Evolutionary conservation across 345 rosid genomes (phyloP).

Genomic region (Mercurialis annua): DNA sequence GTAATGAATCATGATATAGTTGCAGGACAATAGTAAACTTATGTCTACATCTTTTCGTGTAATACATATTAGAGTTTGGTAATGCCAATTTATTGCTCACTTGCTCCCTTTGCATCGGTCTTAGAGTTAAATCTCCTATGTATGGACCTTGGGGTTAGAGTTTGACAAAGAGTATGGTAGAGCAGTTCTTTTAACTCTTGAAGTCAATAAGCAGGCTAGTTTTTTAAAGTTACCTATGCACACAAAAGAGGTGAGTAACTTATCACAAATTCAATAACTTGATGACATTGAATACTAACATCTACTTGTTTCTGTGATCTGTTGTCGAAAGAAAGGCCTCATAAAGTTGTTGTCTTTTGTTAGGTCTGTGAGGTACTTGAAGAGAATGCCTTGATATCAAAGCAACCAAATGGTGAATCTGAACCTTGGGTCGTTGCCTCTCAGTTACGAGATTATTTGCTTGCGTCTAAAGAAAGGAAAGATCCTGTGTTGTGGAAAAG

Average conservation of each 20-base stretch:
- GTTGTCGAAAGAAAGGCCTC: neutral
- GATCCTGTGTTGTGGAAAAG: conserved; percentile 72
- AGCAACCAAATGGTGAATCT: conserved; percentile 40
- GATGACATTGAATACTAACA: neutral
- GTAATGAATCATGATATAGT: neutral
- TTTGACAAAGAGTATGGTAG: neutral
- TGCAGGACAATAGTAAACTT: neutral
- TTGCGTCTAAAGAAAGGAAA: conserved; percentile 82
- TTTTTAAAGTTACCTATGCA: neutral
- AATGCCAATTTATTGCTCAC: neutral
- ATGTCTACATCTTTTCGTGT: neutral
- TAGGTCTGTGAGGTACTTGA: conserved; percentile 87
- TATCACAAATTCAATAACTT: neutral
- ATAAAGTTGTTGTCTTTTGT: conserved; percentile 11
- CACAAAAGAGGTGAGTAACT: neutral
- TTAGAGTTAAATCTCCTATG: neutral
- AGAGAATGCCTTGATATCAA: conserved; percentile 70
- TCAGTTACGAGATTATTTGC: conserved; percentile 78
- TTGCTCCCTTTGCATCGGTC: neutral
- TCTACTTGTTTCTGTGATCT: neutral
- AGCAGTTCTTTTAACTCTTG: neutral
- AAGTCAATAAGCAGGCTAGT: neutral
- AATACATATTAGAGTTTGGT: neutral
- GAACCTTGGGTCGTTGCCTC: conserved; percentile 90
- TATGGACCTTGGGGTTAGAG: neutral